Evolutionary conservation across 1,139 yeast genomes (phyloP).

Genomic region (Pichia sp.): DNA sequence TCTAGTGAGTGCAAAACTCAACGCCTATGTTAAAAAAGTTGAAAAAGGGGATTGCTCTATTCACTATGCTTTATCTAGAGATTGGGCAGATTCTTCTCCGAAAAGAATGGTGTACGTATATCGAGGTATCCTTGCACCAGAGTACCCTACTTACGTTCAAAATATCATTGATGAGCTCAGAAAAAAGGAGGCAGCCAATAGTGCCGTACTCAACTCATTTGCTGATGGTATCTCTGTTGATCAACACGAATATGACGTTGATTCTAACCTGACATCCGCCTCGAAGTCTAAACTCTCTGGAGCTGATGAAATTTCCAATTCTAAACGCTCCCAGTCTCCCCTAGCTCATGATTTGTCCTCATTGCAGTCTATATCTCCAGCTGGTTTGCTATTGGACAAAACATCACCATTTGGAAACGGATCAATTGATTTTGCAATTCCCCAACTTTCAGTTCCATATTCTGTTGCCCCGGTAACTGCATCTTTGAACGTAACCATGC

Average conservation of each 20-base stretch:
- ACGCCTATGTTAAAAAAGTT: conserved; percentile 78
- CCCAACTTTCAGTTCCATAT: conserved; percentile 63
- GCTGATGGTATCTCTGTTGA: conserved; percentile 14
- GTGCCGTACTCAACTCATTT: conserved; percentile 12
- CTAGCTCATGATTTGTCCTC: conserved; percentile 15
- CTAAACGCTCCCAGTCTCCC: conserved; percentile 10
- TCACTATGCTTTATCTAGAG: conserved; percentile 71
- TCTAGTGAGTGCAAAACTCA: conserved; percentile 72
- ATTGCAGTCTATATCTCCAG: conserved; percentile 26
- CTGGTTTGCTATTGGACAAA: conserved; percentile 28
- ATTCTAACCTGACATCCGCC: conserved; percentile 11
- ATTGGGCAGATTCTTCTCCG: conserved; percentile 87
- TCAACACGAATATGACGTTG: conserved; percentile 11
- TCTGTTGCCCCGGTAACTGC: conserved; percentile 77
- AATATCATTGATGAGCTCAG: conserved; percentile 40
- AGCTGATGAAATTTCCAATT: not conserved
- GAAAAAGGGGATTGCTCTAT: conserved; percentile 71
- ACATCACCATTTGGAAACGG: conserved; percentile 45
- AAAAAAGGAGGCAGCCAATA: conserved; percentile 33
- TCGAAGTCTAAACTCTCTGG: conserved; percentile 7
- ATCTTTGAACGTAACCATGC: conserved; percentile 36
- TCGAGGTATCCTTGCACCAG: conserved; percentile 69
- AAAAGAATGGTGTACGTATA: conserved; percentile 84
- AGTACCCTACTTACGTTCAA: conserved; percentile 66
- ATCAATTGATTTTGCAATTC: conserved; percentile 43